Evolutionary conservation across 1,284 basidiomycete species (phyloP).

Genomic region (Macrocystidia cucumis): DNA sequence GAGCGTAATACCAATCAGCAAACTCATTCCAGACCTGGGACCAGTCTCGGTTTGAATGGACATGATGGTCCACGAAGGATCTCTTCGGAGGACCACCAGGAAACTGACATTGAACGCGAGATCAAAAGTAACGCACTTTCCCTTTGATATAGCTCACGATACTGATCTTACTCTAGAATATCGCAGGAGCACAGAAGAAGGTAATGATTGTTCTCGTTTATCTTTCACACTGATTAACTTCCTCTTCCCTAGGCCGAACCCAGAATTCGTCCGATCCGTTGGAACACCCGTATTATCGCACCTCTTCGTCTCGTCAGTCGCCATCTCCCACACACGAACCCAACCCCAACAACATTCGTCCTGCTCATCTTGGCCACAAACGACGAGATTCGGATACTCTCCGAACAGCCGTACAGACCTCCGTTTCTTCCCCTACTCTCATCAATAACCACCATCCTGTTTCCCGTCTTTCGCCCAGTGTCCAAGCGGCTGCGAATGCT

Average conservation of each 20-base stretch:
- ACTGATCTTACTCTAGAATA: no score
- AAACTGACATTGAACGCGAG: constrained; percentile 24
- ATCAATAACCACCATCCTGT: constrained; percentile 23
- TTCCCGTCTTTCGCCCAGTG: constrained; percentile 7
- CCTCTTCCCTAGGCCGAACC: no score
- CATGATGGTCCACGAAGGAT: constrained; percentile 38
- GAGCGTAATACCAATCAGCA: no score
- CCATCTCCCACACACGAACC: constrained; percentile 30
- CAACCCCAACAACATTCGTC: constrained; percentile 16
- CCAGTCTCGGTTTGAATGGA: constrained; percentile 32
- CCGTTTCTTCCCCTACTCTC: constrained; percentile 23
- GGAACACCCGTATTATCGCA: not conserved
- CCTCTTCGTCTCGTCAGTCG: constrained; percentile 30
- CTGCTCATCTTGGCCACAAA: constrained; percentile 38
- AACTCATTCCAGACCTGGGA: constrained; percentile 40
- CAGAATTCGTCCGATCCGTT: no score
- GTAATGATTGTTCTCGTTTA: constrained; percentile 5
- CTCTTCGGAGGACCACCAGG: constrained; percentile 41
- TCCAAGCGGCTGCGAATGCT: constrained; percentile 6
- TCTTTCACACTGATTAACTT: constrained; percentile 6
- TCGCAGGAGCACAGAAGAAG: no score
- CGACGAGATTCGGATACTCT: constrained; percentile 71
- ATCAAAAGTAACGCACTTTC: no score
- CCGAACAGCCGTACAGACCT: no score
- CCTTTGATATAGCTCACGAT: no score